Conservation (phyloP, 495 filamentous ascomycete genomes). For the Xylaria sp. region DNA sequence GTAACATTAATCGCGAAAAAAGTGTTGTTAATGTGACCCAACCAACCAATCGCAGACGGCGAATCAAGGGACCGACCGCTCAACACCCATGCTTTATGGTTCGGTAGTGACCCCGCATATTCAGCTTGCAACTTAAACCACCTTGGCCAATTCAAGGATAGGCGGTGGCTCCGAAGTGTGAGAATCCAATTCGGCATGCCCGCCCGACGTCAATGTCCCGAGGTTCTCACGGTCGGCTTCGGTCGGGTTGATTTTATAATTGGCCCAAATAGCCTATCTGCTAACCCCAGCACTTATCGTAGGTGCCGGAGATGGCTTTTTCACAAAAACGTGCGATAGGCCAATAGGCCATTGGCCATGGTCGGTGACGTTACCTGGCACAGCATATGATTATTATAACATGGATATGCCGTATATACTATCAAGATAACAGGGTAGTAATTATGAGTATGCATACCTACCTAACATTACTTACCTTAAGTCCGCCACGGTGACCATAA, state of each 20-base stretch:
- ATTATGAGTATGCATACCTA: background rate
- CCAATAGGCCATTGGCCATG: background rate
- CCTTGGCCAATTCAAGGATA: background rate
- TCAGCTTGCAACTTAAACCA: conserved; percentile 21
- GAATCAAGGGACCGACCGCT: background rate
- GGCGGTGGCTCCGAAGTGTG: background rate
- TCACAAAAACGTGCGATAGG: background rate
- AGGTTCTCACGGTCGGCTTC: background rate
- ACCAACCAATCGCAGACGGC: background rate
- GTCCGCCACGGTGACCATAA: no score
- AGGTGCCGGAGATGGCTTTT: background rate
- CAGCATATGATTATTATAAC: conserved; percentile 2
- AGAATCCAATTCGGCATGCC: background rate
- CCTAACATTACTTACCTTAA: background rate
- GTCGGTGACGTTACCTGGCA: background rate
- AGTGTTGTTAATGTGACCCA: background rate
- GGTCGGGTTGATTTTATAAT: background rate
- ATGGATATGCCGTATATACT: background rate
- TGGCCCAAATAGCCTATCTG: background rate
- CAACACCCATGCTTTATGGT: background rate
- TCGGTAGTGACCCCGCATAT: conserved; percentile 1
- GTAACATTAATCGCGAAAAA: background rate
- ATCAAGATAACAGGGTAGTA: background rate
- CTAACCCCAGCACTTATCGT: background rate
- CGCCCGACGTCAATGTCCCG: background rate